Conservation (phyloP, 768 basidiomycete species). For the Pisolithus sp. region DNA sequence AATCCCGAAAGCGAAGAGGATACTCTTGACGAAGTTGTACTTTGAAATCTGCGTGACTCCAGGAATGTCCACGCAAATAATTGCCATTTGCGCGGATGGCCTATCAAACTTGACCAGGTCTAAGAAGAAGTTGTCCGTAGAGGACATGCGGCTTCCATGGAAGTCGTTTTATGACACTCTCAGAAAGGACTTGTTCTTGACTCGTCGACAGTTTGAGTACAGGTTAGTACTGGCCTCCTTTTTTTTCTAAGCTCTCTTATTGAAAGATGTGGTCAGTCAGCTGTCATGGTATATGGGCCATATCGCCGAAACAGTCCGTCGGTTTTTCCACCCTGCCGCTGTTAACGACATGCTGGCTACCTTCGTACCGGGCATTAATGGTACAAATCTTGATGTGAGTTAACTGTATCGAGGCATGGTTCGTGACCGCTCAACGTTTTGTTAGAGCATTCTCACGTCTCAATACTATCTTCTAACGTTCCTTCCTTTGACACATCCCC, state of each 20-base stretch:
- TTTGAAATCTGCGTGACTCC: conserved; percentile 72
- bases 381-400: conserved; percentile 64
- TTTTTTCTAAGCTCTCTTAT: conserved; percentile 2
- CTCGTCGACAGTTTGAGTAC: conserved; percentile 53
- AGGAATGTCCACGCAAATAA: conserved; percentile 64
- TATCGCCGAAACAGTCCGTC: conserved; percentile 64
- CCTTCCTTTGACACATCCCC: conserved; percentile 58
- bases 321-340: conserved; percentile 61
- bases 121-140: conserved; percentile 67
- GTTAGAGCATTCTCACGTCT: conserved; percentile 64
- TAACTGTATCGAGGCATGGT: conserved; percentile 41
- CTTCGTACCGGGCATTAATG: conserved; percentile 65
- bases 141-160: conserved; percentile 70
- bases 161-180: conserved; percentile 67
- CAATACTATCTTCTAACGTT: conserved; percentile 83
- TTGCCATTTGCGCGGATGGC: conserved; percentile 61
- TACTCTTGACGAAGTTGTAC: conserved; percentile 70
- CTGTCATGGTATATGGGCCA: conserved; percentile 60
- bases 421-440: conserved; percentile 63
- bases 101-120: conserved; percentile 56
- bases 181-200: conserved; percentile 69
- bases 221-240: background rate
- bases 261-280: conserved; percentile 47
- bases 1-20: conserved; percentile 72
- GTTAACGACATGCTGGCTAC: conserved; percentile 65